Conservation (phyloP, 2,329 filamentous ascomycete species). For the Beauveria scarabaeidicola region DNA sequence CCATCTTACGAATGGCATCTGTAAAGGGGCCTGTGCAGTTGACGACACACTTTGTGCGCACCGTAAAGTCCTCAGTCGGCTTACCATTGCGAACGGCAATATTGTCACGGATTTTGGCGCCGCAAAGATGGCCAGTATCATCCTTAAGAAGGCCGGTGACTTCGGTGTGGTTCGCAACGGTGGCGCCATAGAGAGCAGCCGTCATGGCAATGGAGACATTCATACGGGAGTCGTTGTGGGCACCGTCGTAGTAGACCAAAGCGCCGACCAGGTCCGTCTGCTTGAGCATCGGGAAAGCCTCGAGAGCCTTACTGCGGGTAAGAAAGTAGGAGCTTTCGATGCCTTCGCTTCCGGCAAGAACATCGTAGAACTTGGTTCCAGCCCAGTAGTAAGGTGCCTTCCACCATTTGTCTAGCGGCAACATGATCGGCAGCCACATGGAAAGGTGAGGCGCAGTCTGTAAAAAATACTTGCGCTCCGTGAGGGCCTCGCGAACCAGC, state of each 20-base stretch:
- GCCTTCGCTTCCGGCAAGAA: slow-evolving; percentile 75
- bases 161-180: slow-evolving; percentile 75
- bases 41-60: slow-evolving; percentile 73
- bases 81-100: slow-evolving; percentile 57
- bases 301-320: slow-evolving; percentile 75
- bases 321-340: slow-evolving; percentile 87
- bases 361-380: slow-evolving; percentile 75
- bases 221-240: slow-evolving; percentile 89
- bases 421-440: slow-evolving; percentile 67
- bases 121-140: slow-evolving; percentile 60
- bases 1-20: slow-evolving; percentile 77
- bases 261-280: slow-evolving; percentile 70
- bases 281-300: slow-evolving; percentile 84
- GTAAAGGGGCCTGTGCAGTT: slow-evolving; percentile 87
- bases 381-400: slow-evolving; percentile 71
- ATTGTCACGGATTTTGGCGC: slow-evolving; percentile 64
- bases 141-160: slow-evolving; percentile 72
- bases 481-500: slow-evolving; percentile 62
- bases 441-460: slow-evolving; percentile 67
- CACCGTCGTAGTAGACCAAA: slow-evolving; percentile 85
- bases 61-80: slow-evolving; percentile 51
- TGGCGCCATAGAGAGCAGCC: slow-evolving; percentile 76
- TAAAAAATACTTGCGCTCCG: slow-evolving; percentile 67
- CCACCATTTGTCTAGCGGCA: slow-evolving; percentile 68
- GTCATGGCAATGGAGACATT: slow-evolving; percentile 85